Evolutionary conservation across 768 basidiomycete genomes (phyloP).

Genomic region (Dendrothele bispora): DNA sequence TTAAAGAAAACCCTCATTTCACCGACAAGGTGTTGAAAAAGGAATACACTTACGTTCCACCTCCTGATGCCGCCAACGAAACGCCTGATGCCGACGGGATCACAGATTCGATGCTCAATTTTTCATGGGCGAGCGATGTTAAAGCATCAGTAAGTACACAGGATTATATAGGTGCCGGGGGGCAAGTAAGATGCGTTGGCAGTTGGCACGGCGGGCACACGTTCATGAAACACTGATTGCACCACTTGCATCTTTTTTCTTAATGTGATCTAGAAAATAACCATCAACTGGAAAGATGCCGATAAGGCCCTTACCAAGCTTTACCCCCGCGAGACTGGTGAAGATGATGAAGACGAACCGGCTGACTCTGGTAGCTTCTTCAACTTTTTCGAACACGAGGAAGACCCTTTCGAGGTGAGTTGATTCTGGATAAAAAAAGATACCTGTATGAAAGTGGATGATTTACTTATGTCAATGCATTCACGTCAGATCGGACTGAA

Average conservation of each 20-base stretch:
- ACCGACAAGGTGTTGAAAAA: slow-evolving; percentile 74
- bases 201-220: too few species aligned
- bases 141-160: slow-evolving; percentile 56
- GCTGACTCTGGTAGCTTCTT: slow-evolving; percentile 83
- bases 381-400: slow-evolving; percentile 75
- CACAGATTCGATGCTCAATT: slow-evolving; percentile 75
- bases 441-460: background rate
- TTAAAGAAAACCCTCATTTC: slow-evolving; percentile 88
- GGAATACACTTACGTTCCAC: slow-evolving; percentile 71
- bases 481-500: slow-evolving; percentile 60
- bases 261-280: slow-evolving; percentile 43
- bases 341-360: slow-evolving; percentile 60
- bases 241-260: background rate
- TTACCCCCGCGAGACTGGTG: slow-evolving; percentile 65
- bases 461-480: background rate
- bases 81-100: slow-evolving; percentile 72
- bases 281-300: slow-evolving; percentile 82
- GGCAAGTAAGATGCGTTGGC: slow-evolving; percentile 6
- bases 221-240: background rate
- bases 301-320: slow-evolving; percentile 75
- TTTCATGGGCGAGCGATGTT: slow-evolving; percentile 78
- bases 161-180: slow-evolving; percentile 1
- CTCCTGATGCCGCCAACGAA: slow-evolving; percentile 52
- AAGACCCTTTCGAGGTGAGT: slow-evolving; percentile 70
- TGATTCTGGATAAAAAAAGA: background rate